Evolutionary conservation across 2,329 filamentous ascomycete species (phyloP).

Genomic region (Cryphonectria radicalis): DNA sequence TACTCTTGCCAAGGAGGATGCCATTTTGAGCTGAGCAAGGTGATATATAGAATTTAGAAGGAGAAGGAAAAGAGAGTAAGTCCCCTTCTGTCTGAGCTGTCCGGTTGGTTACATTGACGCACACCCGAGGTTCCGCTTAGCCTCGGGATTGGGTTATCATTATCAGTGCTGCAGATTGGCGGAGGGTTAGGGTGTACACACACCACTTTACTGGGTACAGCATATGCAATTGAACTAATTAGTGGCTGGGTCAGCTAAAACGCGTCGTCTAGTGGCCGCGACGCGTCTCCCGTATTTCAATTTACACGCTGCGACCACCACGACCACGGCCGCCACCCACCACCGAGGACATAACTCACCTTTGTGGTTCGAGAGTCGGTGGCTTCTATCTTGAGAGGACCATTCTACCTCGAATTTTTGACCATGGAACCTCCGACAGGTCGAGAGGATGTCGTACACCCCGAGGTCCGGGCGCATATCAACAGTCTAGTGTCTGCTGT

Average conservation of each 20-base stretch:
- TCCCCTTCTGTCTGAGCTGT: background rate
- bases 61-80: background rate
- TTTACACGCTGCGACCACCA: constrained; percentile 20
- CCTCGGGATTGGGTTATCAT: constrained; percentile 9
- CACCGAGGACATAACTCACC: constrained; percentile 12
- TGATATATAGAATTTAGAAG: background rate
- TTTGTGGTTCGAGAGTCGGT: constrained; percentile 11
- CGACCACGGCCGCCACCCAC: background rate
- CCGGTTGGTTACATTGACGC: background rate
- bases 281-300: constrained; percentile 28
- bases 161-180: background rate
- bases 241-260: constrained; percentile 1
- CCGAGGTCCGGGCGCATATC: constrained; percentile 90
- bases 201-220: too few relatives aligned
- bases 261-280: constrained; percentile 22
- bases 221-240: background rate
- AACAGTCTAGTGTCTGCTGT: constrained; percentile 93
- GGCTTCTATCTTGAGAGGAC: background rate
- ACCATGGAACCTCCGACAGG: constrained; percentile 26
- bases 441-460: constrained; percentile 63
- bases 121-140: constrained; percentile 23
- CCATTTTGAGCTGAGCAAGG: constrained; percentile 39
- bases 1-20: constrained; percentile 44
- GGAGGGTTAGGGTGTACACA: constrained; percentile 9
- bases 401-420: constrained; percentile 6